Evolutionary conservation across 2,329 filamentous ascomycete species (phyloP), one percentile per base, ranked within the genome.

Genomic region (Curvularia hawaiiensis): DNA sequence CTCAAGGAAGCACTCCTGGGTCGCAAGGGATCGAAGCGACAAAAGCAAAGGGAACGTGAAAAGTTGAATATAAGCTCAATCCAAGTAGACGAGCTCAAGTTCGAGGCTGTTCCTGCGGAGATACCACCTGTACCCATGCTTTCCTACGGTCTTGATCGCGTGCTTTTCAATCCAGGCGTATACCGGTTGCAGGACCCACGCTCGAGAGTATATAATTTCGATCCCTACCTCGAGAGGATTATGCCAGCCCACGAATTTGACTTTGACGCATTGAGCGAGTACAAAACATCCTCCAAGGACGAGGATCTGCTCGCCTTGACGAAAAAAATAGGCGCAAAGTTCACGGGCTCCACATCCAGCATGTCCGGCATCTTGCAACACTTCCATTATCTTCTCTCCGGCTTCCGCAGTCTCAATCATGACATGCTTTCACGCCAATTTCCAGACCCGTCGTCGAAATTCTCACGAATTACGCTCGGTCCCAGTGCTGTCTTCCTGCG

Each of bases 161-260:
- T 96, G n/a, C 80, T 99, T 3, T 99, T 99, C 83, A 99, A 97
- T 76, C 84, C 78, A 63, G 82, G 95, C 22, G 91, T 97, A 38
- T 97, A 97, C 74, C 88, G 91, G 50, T 84, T 99, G 50, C 93
- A 96, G 76, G 95, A 99, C 74, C 88, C 89, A 24, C 86, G 91
- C 56, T 92, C 94, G 39, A 85, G 88, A 18, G 92, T 98, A 7
- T 99, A 88, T 83, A 99, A 99, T 74, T 99, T 99, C 69, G 94
- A 99, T 72, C 95, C 96, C 0, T 97, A 97, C 70, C 83, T 99
- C 20, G 87, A 92, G 59, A 88, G 87, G 51, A 96, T 99, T 67
- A 98, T 98, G 92, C 93, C 95, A 2, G 88, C 95, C 16, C 81
- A 85, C 2, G 91, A 99, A 71, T 99, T 99, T 70, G 91, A 99